Conservation (phyloP, 805 yeast genomes). For the Maudiozyma bulderi region DNA sequence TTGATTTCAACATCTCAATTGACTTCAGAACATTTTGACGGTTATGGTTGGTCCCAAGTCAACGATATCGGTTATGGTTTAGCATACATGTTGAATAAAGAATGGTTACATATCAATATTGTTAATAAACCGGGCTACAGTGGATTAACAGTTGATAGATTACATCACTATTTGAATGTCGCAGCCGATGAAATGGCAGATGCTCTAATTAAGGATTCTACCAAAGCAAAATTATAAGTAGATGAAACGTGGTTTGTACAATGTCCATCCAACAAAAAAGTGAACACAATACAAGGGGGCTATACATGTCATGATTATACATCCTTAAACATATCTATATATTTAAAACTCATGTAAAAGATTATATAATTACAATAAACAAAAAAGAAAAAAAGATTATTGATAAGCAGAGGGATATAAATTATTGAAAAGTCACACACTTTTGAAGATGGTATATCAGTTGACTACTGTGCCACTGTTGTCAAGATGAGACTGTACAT, state of each 20-base stretch:
- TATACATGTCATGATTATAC: background rate
- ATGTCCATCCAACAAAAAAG: too few relatives aligned
- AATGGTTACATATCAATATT: constrained; percentile 79
- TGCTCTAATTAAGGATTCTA: constrained; percentile 19
- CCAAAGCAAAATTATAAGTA: constrained; percentile 7
- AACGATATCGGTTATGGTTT: constrained; percentile 88
- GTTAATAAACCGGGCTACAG: constrained; percentile 43
- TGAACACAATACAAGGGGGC: background rate
- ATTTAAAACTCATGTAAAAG: background rate
- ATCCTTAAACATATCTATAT: too few relatives aligned
- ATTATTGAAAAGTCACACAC: too few relatives aligned
- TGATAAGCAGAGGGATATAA: too few relatives aligned
- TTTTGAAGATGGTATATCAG: too few relatives aligned
- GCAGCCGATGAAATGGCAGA: constrained; percentile 77
- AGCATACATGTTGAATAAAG: constrained; percentile 84
- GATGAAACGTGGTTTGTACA: background rate
- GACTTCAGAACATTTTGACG: constrained; percentile 74
- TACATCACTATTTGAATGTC: constrained; percentile 60
- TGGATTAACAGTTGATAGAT: constrained; percentile 25
- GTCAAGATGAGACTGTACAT: too few relatives aligned
- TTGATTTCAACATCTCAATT: constrained; percentile 81
- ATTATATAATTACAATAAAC: too few relatives aligned
- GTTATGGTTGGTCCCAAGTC: constrained; percentile 95
- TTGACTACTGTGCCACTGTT: too few relatives aligned
- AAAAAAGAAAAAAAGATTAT: too few relatives aligned